phyloP scores from a whole-genome alignment of 2,329 filamentous ascomycete species.

The Keithomyces neogunnii region DNA sequence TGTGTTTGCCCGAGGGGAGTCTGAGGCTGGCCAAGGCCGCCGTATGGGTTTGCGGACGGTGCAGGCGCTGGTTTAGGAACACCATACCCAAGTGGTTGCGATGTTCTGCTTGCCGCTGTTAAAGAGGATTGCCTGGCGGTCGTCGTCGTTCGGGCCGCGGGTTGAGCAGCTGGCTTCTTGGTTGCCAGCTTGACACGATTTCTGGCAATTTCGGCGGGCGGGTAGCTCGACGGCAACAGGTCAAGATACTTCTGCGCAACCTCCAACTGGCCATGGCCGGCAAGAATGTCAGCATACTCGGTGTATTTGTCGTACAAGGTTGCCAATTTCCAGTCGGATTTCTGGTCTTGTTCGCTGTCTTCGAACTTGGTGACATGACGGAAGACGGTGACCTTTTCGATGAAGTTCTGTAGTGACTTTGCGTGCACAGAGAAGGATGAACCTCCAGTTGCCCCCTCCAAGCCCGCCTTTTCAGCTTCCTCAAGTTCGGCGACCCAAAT shows the following conservation, averaged over 20 bases:
- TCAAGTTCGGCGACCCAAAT: conserved; percentile 91
- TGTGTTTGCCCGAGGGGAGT: conserved; percentile 22
- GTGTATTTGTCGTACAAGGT: conserved; percentile 89
- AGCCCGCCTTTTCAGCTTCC: conserved; percentile 68
- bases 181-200: conserved; percentile 80
- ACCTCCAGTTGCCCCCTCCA: conserved; percentile 61
- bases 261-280: conserved; percentile 77
- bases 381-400: conserved; percentile 98
- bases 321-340: conserved; percentile 80
- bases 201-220: conserved; percentile 78
- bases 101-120: conserved; percentile 2
- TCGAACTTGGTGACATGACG: conserved; percentile 86
- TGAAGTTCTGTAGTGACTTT: conserved; percentile 79
- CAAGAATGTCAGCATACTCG: conserved; percentile 93
- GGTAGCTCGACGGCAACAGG: conserved; percentile 74
- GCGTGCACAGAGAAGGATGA: conserved; percentile 90
- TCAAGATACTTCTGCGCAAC: conserved; percentile 88
- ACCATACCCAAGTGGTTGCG: conserved; percentile 39
- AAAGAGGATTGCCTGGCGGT: conserved; percentile 15
- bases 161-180: conserved; percentile 32
- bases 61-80: conserved; percentile 29
- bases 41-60: conserved; percentile 21
- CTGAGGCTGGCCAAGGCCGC: conserved; percentile 11
- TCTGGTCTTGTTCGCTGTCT: conserved; percentile 63
- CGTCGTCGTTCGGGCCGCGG: conserved; percentile 17